phyloP scores from a whole-genome alignment of 257 asterid genomes.

The Echites panduratus region DNA sequence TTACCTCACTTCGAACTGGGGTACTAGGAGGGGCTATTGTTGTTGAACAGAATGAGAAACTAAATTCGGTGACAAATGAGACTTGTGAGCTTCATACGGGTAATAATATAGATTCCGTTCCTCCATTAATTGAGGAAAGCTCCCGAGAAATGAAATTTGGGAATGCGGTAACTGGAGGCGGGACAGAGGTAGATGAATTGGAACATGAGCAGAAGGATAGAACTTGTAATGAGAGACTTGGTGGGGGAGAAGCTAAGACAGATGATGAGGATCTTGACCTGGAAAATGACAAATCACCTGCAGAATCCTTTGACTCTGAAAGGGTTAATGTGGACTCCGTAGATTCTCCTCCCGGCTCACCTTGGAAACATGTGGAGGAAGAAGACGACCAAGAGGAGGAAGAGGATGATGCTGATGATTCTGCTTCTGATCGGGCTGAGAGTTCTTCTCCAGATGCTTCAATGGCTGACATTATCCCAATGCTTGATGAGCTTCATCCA shows the following conservation, averaged over 20 bases:
- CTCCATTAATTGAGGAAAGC: conserved; percentile 36
- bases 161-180: conserved; percentile 24
- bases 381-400: conserved; percentile 32
- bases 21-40: conserved; percentile 29
- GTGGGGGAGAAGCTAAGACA: conserved; percentile 18
- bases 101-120: conserved; percentile 26
- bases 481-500: conserved; percentile 94
- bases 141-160: conserved; percentile 29
- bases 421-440: conserved; percentile 71
- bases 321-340: conserved; percentile 59
- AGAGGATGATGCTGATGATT: conserved; percentile 43
- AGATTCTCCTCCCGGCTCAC: conserved; percentile 37
- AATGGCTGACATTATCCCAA: conserved; percentile 79
- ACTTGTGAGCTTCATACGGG: conserved; percentile 26
- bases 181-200: conserved; percentile 8
- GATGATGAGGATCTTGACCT: conserved; percentile 37
- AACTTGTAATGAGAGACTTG: conserved; percentile 30
- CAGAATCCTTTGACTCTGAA: conserved; percentile 67
- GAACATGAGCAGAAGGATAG: conserved; percentile 13
- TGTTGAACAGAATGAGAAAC: conserved; percentile 34
- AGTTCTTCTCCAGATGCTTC: conserved; percentile 95
- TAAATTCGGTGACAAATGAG: conserved; percentile 13
- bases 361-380: conserved; percentile 35
- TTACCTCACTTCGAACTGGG: conserved; percentile 35
- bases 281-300: conserved; percentile 56